Evolutionary conservation across 2,329 filamentous ascomycete genomes (phyloP).

Genomic region (Ustilaginoidea virens): DNA sequence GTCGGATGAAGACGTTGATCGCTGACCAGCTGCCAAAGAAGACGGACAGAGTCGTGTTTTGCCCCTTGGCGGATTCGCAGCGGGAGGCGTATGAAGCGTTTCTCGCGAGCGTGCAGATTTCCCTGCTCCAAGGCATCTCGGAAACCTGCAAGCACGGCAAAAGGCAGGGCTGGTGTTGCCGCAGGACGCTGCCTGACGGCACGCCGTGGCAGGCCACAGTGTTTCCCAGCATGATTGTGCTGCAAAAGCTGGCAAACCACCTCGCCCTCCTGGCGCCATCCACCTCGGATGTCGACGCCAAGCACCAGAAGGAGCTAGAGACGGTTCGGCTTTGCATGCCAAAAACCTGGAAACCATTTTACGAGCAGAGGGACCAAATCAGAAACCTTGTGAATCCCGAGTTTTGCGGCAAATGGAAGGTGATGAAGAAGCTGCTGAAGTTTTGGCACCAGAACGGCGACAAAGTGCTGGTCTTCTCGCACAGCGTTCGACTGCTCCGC

Average conservation of each 20-base stretch:
- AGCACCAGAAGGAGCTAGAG: conserved; percentile 62
- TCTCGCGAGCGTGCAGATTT: conserved; percentile 51
- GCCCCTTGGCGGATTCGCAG: conserved; percentile 72
- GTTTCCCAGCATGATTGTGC: conserved; percentile 67
- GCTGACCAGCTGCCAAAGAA: conserved; percentile 89
- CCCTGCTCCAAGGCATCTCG: conserved; percentile 50
- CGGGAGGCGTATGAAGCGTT: conserved; percentile 70
- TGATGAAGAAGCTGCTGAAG: conserved; percentile 69
- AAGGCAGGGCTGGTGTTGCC: conserved; percentile 66
- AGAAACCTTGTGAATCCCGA: conserved; percentile 70
- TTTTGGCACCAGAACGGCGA: conserved; percentile 86
- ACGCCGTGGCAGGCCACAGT: conserved; percentile 60
- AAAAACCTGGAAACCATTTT: conserved; percentile 57
- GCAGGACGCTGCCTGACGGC: conserved; percentile 40
- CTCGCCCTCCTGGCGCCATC: conserved; percentile 72
- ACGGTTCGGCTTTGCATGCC: conserved; percentile 64
- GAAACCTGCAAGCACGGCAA: conserved; percentile 53
- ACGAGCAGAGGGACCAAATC: conserved; percentile 61
- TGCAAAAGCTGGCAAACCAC: conserved; percentile 87
- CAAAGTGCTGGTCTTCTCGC: conserved; percentile 91
- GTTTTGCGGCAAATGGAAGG: conserved; percentile 94
- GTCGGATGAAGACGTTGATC: conserved; percentile 85
- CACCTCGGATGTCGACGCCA: conserved; percentile 47
- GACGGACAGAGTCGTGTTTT: conserved; percentile 88
- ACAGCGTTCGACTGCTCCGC: conserved; percentile 70